Base-by-base conservation (phyloP, 2,329 filamentous ascomycete species). In the Fusarium sp. region DNA sequence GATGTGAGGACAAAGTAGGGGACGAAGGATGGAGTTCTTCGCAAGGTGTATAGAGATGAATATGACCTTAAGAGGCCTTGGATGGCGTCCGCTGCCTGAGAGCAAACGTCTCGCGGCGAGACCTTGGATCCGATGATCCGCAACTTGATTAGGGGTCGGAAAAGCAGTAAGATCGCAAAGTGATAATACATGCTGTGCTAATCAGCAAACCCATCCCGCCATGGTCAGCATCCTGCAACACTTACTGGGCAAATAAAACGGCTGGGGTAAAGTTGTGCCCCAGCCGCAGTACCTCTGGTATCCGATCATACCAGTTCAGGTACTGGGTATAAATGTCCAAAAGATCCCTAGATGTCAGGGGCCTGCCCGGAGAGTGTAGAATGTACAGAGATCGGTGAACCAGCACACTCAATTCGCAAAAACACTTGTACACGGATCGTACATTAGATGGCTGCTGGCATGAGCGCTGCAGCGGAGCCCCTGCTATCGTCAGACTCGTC, bases 191-290 rank as follows among this genome's bases (percentile, higher is more conserved):
- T 92, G 80, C 90, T 92, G 68, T 7, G 13, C 5, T 18, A 9
- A 56, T 74, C 45, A 80, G 67, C 16, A 31, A 7, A 31, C 27
- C 10, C 6, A 31, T 13, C 20, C 27, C 9, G 9, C 7, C 42
- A 29, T 52, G 18, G 18, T 20, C 2, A 2, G 11, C 27, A 52
- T 14, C 6, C 10, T 52, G n/a, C 7, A 8, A 16, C 27, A 29
- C 93, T 86, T 85, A 94, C 93, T 95, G 93, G 40, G 93, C 88
- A 70, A 93, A 92, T 22, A 95, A 83, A 38, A 94, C 92, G 54
- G 93, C 91, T 13, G 93, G 92, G 4, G 92, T 92, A 62, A 93
- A 93, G 74, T 92, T 93, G 69, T 92, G 88, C 2, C 91, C 90
- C 4, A 94, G 81, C 25, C 88, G 86, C 59, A 95, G 84, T 2